A percentile compares a stretch with the other conserved stretches of the same genome.
Conservation (phyloP, 768 basidiomycete species). For the Tulasnella sp. region DNA sequence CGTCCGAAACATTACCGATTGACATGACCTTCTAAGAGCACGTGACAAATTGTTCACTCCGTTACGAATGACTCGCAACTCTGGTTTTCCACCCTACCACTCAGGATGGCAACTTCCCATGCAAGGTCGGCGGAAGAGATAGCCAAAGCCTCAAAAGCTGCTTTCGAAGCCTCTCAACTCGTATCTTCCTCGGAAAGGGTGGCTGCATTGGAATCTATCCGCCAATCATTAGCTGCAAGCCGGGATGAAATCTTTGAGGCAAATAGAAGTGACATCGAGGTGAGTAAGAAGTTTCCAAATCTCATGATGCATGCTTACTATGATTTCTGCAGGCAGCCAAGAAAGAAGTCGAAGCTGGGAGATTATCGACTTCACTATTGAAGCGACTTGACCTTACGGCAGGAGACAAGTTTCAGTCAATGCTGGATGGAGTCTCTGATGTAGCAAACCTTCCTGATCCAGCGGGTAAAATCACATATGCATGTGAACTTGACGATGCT, state of each 20-base stretch:
- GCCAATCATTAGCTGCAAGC: conserved; percentile 45
- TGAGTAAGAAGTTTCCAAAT: conserved; percentile 24
- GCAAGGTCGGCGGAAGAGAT: conserved; percentile 34
- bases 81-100: not conserved
- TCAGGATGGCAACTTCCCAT: not conserved
- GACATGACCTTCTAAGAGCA: not conserved
- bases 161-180: conserved; percentile 81
- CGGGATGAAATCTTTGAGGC: conserved; percentile 64
- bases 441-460: conserved; percentile 80
- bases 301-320: not conserved
- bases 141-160: conserved; percentile 64
- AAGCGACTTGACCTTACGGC: conserved; percentile 69
- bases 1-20: no score
- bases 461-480: conserved; percentile 74
- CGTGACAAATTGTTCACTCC: not conserved
- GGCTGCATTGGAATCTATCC: conserved; percentile 57
- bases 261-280: conserved; percentile 70
- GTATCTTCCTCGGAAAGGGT: conserved; percentile 54
- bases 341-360: conserved; percentile 64
- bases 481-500: conserved; percentile 73
- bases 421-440: conserved; percentile 81
- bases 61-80: not conserved
- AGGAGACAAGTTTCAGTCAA: conserved; percentile 84
- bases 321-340: conserved; percentile 47
- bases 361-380: conserved; percentile 71